A percentile compares a stretch with the other conserved stretches of the same genome.
Evolutionary conservation across 805 yeast genomes (phyloP).

Genomic region (Candida adriatica): DNA sequence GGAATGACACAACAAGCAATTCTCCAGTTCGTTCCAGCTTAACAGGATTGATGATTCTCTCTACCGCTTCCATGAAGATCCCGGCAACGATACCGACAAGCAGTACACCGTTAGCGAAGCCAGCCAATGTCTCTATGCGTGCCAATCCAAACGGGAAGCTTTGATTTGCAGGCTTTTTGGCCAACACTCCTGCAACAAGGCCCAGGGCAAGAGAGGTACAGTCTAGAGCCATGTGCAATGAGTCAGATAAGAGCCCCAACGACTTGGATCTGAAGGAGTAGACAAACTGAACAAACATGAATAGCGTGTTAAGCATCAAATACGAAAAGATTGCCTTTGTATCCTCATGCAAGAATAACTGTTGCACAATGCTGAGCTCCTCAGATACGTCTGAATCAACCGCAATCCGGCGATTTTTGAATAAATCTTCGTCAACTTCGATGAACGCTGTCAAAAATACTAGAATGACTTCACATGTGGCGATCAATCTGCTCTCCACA

Average conservation of each 20-base stretch:
- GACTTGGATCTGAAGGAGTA: conserved; percentile 93
- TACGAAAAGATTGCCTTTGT: conserved; percentile 88
- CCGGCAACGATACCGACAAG: conserved; percentile 85
- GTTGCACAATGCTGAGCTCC: conserved; percentile 15
- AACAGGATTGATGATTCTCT: conserved; percentile 74
- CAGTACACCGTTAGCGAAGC: conserved; percentile 89
- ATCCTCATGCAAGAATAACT: conserved; percentile 41
- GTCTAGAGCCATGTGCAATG: conserved; percentile 94
- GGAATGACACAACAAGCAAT: conserved; percentile 70
- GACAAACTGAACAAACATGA: conserved; percentile 89
- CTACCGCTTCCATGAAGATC: conserved; percentile 79
- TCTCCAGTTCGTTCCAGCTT: conserved; percentile 75
- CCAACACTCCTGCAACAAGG: conserved; percentile 68
- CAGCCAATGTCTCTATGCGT: conserved; percentile 86
- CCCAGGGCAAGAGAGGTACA: conserved; percentile 89
- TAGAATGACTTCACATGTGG: conserved; percentile 12
- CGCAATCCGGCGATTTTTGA: background rate
- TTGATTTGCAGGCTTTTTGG: conserved; percentile 54
- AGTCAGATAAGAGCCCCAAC: conserved; percentile 84
- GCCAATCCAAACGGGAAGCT: conserved; percentile 81
- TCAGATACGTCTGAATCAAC: conserved; percentile 1
- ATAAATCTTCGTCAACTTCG: conserved; percentile 10
- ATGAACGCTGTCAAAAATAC: conserved; percentile 10
- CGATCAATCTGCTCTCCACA: conserved; percentile 4
- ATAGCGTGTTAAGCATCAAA: conserved; percentile 74